Evolutionary conservation across 495 filamentous ascomycete species (phyloP).

Genomic region (Aspergillus steynii): DNA sequence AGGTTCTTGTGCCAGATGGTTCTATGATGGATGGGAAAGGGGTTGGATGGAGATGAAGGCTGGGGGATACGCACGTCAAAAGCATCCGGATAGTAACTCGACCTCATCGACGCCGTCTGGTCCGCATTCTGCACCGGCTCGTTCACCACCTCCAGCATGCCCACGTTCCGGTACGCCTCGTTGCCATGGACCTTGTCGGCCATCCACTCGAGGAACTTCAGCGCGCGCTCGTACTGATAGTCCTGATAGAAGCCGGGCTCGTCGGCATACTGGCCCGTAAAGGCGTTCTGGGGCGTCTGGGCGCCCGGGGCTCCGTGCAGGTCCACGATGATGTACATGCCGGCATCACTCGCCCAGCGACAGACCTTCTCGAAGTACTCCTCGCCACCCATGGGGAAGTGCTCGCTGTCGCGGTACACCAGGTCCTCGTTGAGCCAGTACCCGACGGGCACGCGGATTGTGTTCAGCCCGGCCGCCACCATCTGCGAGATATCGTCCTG

Average conservation of each 20-base stretch:
- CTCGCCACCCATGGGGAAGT: constrained; percentile 59
- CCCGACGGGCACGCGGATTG: constrained; percentile 62
- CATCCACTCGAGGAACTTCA: constrained; percentile 61
- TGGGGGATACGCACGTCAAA: constrained; percentile 27
- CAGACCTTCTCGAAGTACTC: constrained; percentile 54
- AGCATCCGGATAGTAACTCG: constrained; percentile 50
- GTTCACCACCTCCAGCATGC: constrained; percentile 61
- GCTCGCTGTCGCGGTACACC: constrained; percentile 52
- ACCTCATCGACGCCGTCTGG: constrained; percentile 32
- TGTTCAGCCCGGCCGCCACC: constrained; percentile 55
- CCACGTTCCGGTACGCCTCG: constrained; percentile 53
- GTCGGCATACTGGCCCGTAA: constrained; percentile 54
- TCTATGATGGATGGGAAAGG: background rate
- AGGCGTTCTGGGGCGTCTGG: constrained; percentile 50
- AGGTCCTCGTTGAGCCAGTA: constrained; percentile 64
- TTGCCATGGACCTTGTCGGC: constrained; percentile 55
- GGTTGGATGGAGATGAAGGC: background rate
- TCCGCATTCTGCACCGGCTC: constrained; percentile 50
- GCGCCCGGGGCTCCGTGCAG: constrained; percentile 64
- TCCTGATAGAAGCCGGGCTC: constrained; percentile 54
- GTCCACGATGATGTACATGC: constrained; percentile 64
- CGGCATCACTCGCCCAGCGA: constrained; percentile 54
- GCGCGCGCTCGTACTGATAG: constrained; percentile 58
- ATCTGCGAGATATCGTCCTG: constrained; percentile 56
- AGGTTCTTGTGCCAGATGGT: background rate